Base-by-base conservation (phyloP, 495 filamentous ascomycete species). In the Penicillium flavigenum region DNA sequence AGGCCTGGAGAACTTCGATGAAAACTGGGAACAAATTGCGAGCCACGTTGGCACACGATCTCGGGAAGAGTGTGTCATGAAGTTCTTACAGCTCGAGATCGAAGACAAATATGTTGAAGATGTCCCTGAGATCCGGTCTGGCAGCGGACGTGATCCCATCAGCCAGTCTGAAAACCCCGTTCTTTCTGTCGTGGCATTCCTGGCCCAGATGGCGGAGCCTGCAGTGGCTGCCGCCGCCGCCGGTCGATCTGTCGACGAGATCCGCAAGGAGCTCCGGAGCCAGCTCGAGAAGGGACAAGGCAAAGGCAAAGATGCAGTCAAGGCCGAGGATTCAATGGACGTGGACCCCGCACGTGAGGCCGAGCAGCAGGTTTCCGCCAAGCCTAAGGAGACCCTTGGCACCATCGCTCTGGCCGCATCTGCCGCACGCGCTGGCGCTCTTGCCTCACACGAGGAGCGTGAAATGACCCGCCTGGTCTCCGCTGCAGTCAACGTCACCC, bases 361-460 rank as follows among this genome's bases (percentile, higher is more conserved):
- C 41, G 64, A 62, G 32, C 67, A 68, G 54, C 44, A 49, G 14
- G 60, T 29, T 36, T 34, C 61, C 7, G 64, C 70, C 36, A 67
- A 76, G 56, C 57, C 72, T 36, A 76, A 75, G 61, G 65, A 75
- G 38, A 80, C 81, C 2, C 70, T 92, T 31, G 81, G 90, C 5
- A 92, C 87, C 27, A 84, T 95, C 49, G 88, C 94, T 5, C 83
- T 98, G 31, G 91, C 90, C 8, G 79, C 90, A 29, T 86, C 92
- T 26, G 92, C 92, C 12, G 91, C 90, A 1, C 89, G 94, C 53
- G 86, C 92, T 20, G 86, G 88, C 12, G 93, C 88, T 5, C 84
- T 98, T 29, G 90, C 91, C 10, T 96, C 94, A 0, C 91, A 97
- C 64, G 91, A 96, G 70, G 94, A 98, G 72, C 91, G 94, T 27